phyloP scores from a whole-genome alignment of 2,329 filamentous ascomycete genomes.

The Samsoniella hepiali region DNA sequence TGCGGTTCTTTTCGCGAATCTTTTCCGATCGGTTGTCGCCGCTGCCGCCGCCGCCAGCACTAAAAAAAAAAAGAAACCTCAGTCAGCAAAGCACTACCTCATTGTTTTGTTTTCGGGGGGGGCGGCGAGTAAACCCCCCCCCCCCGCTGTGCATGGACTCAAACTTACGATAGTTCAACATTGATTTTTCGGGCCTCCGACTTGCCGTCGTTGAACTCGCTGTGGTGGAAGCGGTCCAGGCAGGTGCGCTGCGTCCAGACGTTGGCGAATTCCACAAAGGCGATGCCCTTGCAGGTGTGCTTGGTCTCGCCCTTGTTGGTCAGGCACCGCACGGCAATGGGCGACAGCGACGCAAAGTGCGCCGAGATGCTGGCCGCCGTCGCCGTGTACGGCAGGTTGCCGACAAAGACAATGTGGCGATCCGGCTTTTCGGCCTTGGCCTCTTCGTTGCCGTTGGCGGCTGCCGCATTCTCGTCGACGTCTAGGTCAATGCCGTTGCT shows the following conservation, averaged over 20 bases:
- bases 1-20: conserved; percentile 81
- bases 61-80: conserved; percentile 30
- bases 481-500: conserved; percentile 19
- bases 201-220: conserved; percentile 60
- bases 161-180: conserved; percentile 78
- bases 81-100: not conserved
- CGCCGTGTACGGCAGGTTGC: conserved; percentile 85
- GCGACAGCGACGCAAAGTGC: conserved; percentile 72
- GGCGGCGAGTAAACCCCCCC: not conserved
- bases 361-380: conserved; percentile 64
- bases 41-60: conserved; percentile 82
- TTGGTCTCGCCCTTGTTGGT: conserved; percentile 61
- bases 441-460: conserved; percentile 17
- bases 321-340: conserved; percentile 54
- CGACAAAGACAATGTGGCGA: conserved; percentile 40
- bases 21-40: conserved; percentile 68
- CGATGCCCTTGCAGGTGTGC: conserved; percentile 67
- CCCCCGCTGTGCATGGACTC: no score
- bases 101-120: not conserved
- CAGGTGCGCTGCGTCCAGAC: conserved; percentile 92
- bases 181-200: conserved; percentile 72
- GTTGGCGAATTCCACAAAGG: conserved; percentile 84
- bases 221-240: conserved; percentile 86
- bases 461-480: conserved; percentile 19
- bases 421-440: conserved; percentile 26